Conservation (phyloP, 2,329 filamentous ascomycete species). For the Ceratocystis huliohia region DNA sequence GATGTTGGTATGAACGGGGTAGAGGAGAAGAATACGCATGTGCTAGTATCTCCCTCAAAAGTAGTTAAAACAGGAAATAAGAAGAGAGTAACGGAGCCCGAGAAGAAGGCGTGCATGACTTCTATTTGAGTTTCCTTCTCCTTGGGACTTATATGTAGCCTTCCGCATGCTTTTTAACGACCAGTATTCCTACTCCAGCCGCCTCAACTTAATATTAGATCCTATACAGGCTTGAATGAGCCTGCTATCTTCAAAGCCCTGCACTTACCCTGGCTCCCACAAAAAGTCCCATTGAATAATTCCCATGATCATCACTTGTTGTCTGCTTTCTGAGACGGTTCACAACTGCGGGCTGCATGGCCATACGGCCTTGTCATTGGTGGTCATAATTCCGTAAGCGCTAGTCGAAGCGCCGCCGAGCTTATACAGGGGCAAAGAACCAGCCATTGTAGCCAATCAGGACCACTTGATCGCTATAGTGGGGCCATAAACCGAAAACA, state of each 20-base stretch:
- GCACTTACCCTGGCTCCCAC: background rate
- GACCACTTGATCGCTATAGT: background rate
- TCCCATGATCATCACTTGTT: background rate
- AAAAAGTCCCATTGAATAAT: background rate
- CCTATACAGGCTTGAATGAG: background rate
- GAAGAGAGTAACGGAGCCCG: background rate
- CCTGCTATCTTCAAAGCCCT: background rate
- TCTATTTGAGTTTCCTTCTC: background rate
- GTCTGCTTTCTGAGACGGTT: background rate
- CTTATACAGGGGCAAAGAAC: conserved; percentile 14
- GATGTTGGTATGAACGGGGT: too few species aligned
- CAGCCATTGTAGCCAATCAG: conserved; percentile 13
- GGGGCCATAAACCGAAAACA: conserved; percentile 9
- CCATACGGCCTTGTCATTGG: conserved; percentile 13
- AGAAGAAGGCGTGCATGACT: background rate
- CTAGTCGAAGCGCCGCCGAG: conserved; percentile 15
- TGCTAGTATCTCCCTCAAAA: too few species aligned
- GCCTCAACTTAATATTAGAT: background rate
- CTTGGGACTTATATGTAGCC: background rate
- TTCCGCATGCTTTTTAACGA: background rate
- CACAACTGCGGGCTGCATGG: background rate
- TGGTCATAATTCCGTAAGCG: conserved; percentile 16
- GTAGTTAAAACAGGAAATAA: background rate
- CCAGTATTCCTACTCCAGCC: background rate
- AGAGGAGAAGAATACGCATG: too few species aligned